These are phyloP conservation scores for Ceratocystis cubensis DNA, from an alignment of 2,329 filamentous ascomycete genomes.

Conservation along the genomic window DNA sequence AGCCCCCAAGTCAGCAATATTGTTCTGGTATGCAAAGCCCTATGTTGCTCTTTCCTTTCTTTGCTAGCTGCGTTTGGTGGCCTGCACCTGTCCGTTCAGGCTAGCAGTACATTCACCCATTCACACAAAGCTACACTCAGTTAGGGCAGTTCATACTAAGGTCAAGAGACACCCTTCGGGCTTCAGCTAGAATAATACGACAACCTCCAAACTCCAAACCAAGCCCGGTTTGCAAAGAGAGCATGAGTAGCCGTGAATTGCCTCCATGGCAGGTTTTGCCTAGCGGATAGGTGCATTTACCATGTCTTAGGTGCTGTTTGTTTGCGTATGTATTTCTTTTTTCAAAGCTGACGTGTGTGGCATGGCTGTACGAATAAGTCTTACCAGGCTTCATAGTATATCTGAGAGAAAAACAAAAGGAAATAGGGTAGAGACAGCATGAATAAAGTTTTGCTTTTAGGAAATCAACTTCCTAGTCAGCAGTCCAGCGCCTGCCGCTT, in stretches of 20 bases:
- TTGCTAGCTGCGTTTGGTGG: neutral
- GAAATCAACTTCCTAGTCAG: neutral
- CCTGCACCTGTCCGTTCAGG: neutral
- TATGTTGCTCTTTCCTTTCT: neutral
- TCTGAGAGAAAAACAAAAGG: neutral
- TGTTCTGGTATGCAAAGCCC: neutral
- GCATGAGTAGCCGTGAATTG: neutral
- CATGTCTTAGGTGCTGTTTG: neutral
- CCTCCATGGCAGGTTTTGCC: neutral
- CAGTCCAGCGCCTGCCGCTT: neutral
- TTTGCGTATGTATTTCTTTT: neutral
- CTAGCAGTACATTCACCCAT: neutral
- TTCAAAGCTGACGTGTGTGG: neutral
- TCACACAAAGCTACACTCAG: neutral
- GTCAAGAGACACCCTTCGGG: neutral
- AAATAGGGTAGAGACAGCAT: neutral
- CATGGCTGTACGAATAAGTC: neutral
- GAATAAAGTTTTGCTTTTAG: neutral
- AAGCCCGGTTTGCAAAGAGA: neutral
- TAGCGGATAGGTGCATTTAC: neutral
- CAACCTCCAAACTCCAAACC: neutral
- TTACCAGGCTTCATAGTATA: neutral
- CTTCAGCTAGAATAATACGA: neutral
- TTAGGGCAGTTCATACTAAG: neutral
- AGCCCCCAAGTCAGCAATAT: too few species aligned